phyloP scores from a whole-genome alignment of 164 flowering plant genomes.

The Magnolia kwangsiensis region DNA sequence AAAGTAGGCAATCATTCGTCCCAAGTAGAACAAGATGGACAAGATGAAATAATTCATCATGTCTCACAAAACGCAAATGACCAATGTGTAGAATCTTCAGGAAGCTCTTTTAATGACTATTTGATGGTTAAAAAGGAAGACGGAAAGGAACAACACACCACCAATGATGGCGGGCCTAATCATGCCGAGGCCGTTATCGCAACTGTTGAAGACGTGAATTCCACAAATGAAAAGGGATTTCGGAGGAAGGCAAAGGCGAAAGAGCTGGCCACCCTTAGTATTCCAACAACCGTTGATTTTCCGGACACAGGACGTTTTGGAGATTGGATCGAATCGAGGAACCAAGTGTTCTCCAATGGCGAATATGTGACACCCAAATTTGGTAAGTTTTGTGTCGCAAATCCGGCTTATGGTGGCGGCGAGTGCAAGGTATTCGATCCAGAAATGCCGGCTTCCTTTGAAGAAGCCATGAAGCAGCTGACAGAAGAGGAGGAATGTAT shows the following conservation, averaged over 20 bases:
- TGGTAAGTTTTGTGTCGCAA: slow-evolving; percentile 20
- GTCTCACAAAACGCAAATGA: no score
- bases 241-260: slow-evolving; percentile 31
- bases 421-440: slow-evolving; percentile 21
- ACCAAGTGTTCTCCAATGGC: slow-evolving; percentile 14
- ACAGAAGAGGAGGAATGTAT: slow-evolving; percentile 30
- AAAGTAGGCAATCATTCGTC: background rate
- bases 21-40: no score
- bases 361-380: slow-evolving; percentile 35
- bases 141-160: no score
- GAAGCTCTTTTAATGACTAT: background rate
- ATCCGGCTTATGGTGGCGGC: slow-evolving; percentile 6
- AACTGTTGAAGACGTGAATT: background rate
- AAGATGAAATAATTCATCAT: no score
- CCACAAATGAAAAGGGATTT: slow-evolving; percentile 11
- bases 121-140: background rate
- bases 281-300: slow-evolving; percentile 28
- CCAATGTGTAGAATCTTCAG: background rate
- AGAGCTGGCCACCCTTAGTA: slow-evolving; percentile 23
- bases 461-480: slow-evolving; percentile 35
- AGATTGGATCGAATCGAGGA: slow-evolving; percentile 17
- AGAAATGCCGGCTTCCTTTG: slow-evolving; percentile 35
- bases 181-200: background rate
- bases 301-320: slow-evolving; percentile 5
- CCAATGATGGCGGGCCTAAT: background rate